phyloP scores from a whole-genome alignment of 768 basidiomycete species.

The Lactifluus subvellereus region DNA sequence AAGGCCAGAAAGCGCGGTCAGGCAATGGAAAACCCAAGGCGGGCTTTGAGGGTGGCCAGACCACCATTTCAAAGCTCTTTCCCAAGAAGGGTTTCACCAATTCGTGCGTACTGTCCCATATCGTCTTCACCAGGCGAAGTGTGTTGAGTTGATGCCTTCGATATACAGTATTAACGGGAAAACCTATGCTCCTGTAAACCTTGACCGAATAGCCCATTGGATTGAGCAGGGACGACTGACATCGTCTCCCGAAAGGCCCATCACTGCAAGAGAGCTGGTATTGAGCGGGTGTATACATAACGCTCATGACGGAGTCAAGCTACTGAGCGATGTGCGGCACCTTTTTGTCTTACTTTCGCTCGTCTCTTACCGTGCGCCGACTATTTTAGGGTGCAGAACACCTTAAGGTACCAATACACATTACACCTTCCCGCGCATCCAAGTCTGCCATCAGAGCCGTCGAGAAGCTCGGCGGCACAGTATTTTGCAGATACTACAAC shows the following conservation, averaged over 20 bases:
- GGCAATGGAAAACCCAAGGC: conserved; percentile 76
- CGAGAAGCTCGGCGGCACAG: conserved; percentile 72
- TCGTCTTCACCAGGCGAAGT: neutral
- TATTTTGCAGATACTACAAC: conserved; percentile 92
- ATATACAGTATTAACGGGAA: conserved; percentile 53
- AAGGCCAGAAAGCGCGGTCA: conserved; percentile 91
- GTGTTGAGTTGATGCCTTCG: neutral
- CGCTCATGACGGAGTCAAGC: conserved; percentile 85
- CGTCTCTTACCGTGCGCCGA: neutral
- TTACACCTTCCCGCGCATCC: conserved; percentile 80
- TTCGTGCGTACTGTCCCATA: conserved; percentile 49
- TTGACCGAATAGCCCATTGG: conserved; percentile 88
- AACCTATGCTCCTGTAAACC: conserved; percentile 75
- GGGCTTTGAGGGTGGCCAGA: conserved; percentile 96
- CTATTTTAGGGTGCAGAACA: conserved; percentile 53
- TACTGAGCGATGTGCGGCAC: conserved; percentile 70
- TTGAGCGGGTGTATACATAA: conserved; percentile 84
- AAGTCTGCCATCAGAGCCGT: conserved; percentile 81
- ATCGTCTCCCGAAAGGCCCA: conserved; percentile 73
- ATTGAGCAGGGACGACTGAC: conserved; percentile 77
- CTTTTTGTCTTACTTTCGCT: neutral
- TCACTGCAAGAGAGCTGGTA: conserved; percentile 83
- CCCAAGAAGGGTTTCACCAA: conserved; percentile 96
- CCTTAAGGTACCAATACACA: conserved; percentile 66
- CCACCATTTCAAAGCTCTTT: conserved; percentile 82